Evolutionary conservation across 2,329 filamentous ascomycete genomes (phyloP).

Genomic region (Talaromyces marneffei): DNA sequence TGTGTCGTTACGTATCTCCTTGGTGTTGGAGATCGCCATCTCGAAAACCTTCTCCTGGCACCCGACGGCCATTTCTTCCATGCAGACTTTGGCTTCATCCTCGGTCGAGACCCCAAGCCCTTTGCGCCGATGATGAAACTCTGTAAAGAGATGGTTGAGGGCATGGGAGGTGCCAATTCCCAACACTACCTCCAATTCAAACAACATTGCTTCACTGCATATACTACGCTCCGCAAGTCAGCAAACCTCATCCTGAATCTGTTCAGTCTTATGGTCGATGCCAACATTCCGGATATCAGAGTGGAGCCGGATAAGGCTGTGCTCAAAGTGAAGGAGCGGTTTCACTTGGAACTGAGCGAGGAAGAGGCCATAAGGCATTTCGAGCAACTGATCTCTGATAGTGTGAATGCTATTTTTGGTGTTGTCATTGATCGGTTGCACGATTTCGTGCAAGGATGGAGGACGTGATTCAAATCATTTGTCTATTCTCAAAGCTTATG

Average conservation of each 20-base stretch:
- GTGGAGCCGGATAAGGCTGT: conserved; percentile 91
- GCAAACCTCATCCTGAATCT: conserved; percentile 89
- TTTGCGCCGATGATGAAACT: conserved; percentile 97
- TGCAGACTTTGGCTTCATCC: conserved; percentile 95
- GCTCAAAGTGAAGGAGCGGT: conserved; percentile 87
- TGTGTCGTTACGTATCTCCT: conserved; percentile 98
- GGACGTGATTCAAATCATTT: conserved; percentile 47
- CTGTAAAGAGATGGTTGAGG: conserved; percentile 96
- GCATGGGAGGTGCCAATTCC: conserved; percentile 81
- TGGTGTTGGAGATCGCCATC: conserved; percentile 89
- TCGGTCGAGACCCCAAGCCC: conserved; percentile 92
- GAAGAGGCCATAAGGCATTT: conserved; percentile 87
- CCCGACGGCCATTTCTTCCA: conserved; percentile 96
- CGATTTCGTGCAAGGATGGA: conserved; percentile 85
- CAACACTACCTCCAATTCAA: conserved; percentile 85
- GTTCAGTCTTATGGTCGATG: conserved; percentile 95
- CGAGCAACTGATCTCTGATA: conserved; percentile 84
- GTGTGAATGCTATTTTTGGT: conserved; percentile 80
- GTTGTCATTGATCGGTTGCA: conserved; percentile 94
- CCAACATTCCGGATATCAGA: conserved; percentile 92
- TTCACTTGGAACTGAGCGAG: conserved; percentile 84
- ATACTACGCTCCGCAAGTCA: conserved; percentile 82
- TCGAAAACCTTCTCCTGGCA: conserved; percentile 88
- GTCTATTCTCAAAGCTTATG: too few species aligned
- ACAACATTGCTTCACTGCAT: conserved; percentile 92